These are phyloP conservation scores for Barnettozyma sucrosica DNA, from an alignment of 805 yeast species.

Conservation along the genomic window DNA sequence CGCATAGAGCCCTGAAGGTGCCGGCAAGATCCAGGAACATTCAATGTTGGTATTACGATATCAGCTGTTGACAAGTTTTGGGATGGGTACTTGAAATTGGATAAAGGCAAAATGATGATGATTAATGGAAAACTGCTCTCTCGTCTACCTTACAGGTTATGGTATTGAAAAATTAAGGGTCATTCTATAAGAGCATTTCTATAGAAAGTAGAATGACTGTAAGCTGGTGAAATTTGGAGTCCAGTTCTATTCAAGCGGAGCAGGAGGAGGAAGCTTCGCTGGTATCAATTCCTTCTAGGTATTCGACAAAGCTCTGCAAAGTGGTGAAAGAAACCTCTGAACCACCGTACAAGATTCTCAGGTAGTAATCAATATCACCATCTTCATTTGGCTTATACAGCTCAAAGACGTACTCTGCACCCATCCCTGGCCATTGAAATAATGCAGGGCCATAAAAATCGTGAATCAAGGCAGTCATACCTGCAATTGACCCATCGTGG, in stretches of 20 bases:
- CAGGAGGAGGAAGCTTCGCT: slow-evolving; percentile 8
- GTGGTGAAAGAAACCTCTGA: slow-evolving; percentile 18
- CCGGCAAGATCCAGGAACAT: too few species aligned
- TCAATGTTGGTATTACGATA: too few species aligned
- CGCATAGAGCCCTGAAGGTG: too few species aligned
- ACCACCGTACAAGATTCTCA: slow-evolving; percentile 35
- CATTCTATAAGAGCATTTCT: too few species aligned
- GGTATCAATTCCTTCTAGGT: slow-evolving; percentile 13
- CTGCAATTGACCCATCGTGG: slow-evolving; percentile 36
- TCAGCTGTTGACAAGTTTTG: too few species aligned
- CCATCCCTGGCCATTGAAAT: slow-evolving; percentile 45
- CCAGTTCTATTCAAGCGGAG: background rate
- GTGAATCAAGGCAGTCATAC: slow-evolving; percentile 31
- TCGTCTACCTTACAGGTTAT: too few species aligned
- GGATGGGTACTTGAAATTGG: too few species aligned
- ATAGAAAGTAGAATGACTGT: too few species aligned
- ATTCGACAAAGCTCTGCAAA: slow-evolving; percentile 18
- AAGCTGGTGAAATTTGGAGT: too few species aligned
- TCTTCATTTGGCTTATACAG: slow-evolving; percentile 26
- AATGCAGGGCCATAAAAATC: slow-evolving; percentile 21
- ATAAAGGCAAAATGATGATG: too few species aligned
- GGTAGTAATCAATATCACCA: slow-evolving; percentile 20
- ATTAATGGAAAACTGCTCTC: too few species aligned
- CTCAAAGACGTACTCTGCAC: slow-evolving; percentile 37
- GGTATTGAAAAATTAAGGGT: too few species aligned